Conservation (phyloP, 192 early-diverging fungal genomes). For the Rhizophagus clarus region DNA sequence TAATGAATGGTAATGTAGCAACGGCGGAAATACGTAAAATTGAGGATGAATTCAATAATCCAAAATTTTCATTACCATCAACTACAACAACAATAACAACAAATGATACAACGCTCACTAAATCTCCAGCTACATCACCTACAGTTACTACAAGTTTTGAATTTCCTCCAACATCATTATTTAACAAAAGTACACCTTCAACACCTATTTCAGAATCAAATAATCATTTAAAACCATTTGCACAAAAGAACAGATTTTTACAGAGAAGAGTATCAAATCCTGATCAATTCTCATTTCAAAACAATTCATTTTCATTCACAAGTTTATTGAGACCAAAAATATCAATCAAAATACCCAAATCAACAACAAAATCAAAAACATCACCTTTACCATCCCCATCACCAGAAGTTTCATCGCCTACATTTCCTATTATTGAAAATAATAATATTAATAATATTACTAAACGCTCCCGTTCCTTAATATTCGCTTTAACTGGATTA, state of each 20-base stretch:
- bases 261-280: neutral
- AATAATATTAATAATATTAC: neutral
- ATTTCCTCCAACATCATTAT: neutral
- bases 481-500: slow-evolving; percentile 49
- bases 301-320: neutral
- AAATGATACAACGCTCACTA: neutral
- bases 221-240: neutral
- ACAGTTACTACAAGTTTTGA: no score
- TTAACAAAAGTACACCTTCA: neutral
- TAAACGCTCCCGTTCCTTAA: slow-evolving; percentile 23
- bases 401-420: neutral
- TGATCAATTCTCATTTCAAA: neutral
- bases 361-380: neutral
- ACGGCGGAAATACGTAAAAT: slow-evolving; percentile 45
- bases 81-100: no score
- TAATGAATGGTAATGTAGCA: slow-evolving; percentile 51
- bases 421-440: no score
- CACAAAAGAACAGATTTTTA: neutral
- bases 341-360: neutral
- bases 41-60: slow-evolving; percentile 32
- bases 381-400: neutral
- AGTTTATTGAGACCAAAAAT: no score
- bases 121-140: neutral
- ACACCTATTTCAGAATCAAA: neutral
- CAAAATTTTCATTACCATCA: neutral